Evolutionary conservation across 306 rosid species (phyloP), one percentile per base, ranked within the genome.

Genomic region (Prinsepia uniflora): DNA sequence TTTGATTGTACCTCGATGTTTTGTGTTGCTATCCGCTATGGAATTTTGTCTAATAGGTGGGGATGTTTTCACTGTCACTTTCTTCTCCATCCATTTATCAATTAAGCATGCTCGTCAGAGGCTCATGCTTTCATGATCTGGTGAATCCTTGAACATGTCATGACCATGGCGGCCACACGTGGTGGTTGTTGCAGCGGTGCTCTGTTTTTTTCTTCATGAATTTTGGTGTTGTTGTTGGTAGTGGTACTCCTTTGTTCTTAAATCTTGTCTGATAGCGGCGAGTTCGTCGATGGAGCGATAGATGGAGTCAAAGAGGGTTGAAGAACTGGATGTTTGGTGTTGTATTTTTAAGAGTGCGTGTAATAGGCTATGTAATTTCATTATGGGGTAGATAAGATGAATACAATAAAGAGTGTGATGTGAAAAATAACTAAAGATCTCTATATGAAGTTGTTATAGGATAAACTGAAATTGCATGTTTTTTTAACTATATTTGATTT

Each of bases 201-300:
- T 79, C 78, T 72, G 83, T n/a, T 70, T 80, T 84, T 76, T 85
- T 80, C 81, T 71, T 83, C 87, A 84, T 81, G 65, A 79, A 68
- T 68, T 86, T 65, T 39, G 79, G 17, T 73, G 70, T 6, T 75
- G 86, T 54, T 83, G 86, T 58, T 83, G 30, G 30, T 24, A 24
- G 30, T 24, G 30, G 30, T 24, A 24, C 30, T 24, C 30, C 60
- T 55, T 63, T 69, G 5, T 22, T 72, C 2, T 24, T 24, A 24
- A 24, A 24, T 1, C 63, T 30, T 5, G 60, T 0, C 71, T 64
- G 36, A 65, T 74, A n/a, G 73, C 57, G n/a, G 15, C 39, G 20
- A 22, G 5, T 80, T 87, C 96, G 84, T 95, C 99, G 18, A 89
- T 87, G 22, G 99, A 95, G 0, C 95, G 92, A 75, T 91, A 95